A percentile compares a stretch with the other conserved stretches of the same genome.
These are phyloP conservation scores for Parietaria judaica DNA, from an alignment of 306 rosid species.

Conservation along the genomic window DNA sequence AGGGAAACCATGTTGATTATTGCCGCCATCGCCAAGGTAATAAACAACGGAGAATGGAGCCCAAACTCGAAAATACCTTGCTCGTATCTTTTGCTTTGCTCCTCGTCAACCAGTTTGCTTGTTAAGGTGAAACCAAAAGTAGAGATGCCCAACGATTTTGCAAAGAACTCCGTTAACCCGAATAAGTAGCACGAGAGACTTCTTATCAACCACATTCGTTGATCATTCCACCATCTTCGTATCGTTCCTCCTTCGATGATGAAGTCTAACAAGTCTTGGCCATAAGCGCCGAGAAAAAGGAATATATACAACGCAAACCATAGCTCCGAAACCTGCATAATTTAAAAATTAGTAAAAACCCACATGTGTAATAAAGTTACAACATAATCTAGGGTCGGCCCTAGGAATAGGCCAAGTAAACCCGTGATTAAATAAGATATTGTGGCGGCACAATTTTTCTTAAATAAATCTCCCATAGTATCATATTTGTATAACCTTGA, in stretches of 20 bases:
- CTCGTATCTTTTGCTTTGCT: constrained; percentile 35
- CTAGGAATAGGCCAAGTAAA: no score
- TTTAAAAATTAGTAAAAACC: no score
- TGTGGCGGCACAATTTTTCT: no score
- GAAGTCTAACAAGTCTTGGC: constrained; percentile 28
- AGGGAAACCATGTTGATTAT: constrained; percentile 22
- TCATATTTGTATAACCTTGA: no score
- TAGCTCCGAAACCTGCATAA: constrained; percentile 21
- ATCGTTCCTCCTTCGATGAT: constrained; percentile 16
- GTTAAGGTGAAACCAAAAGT: constrained; percentile 30
- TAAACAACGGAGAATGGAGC: constrained; percentile 28
- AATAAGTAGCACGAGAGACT: constrained; percentile 23
- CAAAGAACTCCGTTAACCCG: constrained; percentile 19
- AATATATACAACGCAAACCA: constrained; percentile 30
- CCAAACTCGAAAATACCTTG: constrained; percentile 33
- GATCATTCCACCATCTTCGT: constrained; percentile 38
- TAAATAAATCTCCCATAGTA: no score
- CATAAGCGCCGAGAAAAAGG: constrained; percentile 31
- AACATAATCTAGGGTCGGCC: no score
- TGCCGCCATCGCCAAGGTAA: constrained; percentile 27
- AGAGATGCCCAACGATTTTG: constrained; percentile 19
- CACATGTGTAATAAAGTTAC: no score
- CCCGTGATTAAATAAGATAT: no score
- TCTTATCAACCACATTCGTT: constrained; percentile 41
- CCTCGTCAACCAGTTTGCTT: constrained; percentile 26